phyloP scores from a whole-genome alignment of 176 grass and related monocot species.

The Eleusine indica region DNA sequence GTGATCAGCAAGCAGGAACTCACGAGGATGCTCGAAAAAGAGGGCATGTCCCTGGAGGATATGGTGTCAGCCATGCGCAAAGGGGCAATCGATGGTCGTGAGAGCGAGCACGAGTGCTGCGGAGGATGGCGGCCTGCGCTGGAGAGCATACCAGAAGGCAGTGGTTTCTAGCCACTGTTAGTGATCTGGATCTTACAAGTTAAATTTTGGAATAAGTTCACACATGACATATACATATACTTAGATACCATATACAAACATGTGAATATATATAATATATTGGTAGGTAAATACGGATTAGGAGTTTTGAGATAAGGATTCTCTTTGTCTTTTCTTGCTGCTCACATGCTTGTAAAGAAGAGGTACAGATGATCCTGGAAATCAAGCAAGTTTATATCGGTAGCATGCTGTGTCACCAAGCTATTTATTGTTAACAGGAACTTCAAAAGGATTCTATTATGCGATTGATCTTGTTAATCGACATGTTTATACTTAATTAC shows the following conservation, averaged over 20 bases:
- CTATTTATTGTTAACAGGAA: neutral
- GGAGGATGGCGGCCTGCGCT: conserved; percentile 68
- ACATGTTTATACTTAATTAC: neutral
- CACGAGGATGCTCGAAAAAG: conserved; percentile 58
- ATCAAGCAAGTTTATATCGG: conserved; percentile 11
- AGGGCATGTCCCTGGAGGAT: conserved; percentile 44
- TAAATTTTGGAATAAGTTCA: conserved; percentile 13
- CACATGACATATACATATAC: neutral
- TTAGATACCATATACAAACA: neutral
- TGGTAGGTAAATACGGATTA: conserved; percentile 5
- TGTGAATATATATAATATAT: neutral
- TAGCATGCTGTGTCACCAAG: neutral
- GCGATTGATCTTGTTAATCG: neutral
- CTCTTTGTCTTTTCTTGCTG: conserved; percentile 49
- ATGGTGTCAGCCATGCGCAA: conserved; percentile 52
- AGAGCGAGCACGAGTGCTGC: conserved; percentile 4
- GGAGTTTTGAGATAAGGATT: conserved; percentile 41
- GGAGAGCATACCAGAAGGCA: conserved; percentile 74
- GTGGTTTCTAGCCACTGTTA: conserved; percentile 25
- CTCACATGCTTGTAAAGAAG: conserved; percentile 39
- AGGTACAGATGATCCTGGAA: conserved; percentile 47
- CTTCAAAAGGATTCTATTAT: neutral
- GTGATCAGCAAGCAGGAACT: conserved; percentile 75
- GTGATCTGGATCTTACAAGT: neutral
- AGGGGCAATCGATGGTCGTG: conserved; percentile 3